Percentiles rank a stretch among this genome's conserved stretches.
These are phyloP conservation scores for Pleodorina starrii DNA, from an alignment of 139 green algal genomes.

Conservation along the genomic window DNA sequence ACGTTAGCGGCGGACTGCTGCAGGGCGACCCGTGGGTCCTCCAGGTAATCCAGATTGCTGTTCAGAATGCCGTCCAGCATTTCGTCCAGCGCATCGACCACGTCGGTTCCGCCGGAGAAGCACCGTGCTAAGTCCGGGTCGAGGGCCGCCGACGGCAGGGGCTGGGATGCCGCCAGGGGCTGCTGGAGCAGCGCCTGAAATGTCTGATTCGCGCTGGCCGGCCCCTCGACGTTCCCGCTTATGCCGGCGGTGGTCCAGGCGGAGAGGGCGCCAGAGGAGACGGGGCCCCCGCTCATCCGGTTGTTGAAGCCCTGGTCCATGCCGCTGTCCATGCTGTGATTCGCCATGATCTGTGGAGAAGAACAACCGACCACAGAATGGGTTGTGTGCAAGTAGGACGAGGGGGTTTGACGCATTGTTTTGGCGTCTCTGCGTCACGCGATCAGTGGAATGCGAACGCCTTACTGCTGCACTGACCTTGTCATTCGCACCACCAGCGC, in stretches of 20 bases:
- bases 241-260: neutral
- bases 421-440: too few relatives aligned
- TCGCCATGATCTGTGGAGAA: neutral
- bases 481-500: neutral
- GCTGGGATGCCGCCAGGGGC: neutral
- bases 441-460: too few relatives aligned
- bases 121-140: neutral
- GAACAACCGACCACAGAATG: neutral
- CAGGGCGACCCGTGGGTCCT: neutral
- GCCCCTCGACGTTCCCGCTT: neutral
- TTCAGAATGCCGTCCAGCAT: conserved; percentile 17
- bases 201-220: neutral
- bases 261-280: neutral
- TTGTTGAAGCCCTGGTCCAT: conserved; percentile 1
- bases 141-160: neutral
- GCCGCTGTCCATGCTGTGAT: neutral
- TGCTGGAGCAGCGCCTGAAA: neutral
- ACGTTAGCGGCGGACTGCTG: neutral
- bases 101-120: neutral
- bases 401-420: too few relatives aligned
- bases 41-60: conserved; percentile 1
- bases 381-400: neutral
- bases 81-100: neutral
- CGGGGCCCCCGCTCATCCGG: neutral
- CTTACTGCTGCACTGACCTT: neutral